These are phyloP conservation scores for Emydomyces testavorans DNA, from an alignment of 2,329 filamentous ascomycete species.

Conservation along the genomic window DNA sequence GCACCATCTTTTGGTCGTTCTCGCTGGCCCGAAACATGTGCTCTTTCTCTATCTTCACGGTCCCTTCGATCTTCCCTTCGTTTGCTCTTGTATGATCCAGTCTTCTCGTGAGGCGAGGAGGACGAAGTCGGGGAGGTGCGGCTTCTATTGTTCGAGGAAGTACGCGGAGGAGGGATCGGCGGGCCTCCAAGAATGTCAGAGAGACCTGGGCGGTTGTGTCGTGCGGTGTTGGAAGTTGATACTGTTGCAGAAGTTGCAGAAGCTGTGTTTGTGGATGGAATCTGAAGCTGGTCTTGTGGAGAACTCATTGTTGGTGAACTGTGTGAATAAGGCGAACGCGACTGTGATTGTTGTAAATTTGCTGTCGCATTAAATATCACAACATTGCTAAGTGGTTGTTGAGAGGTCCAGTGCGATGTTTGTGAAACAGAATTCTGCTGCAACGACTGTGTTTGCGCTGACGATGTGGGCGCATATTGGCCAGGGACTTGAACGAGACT, in stretches of 20 bases:
- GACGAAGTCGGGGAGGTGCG: conserved; percentile 30
- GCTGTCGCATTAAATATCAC: conserved; percentile 17
- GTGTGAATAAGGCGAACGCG: conserved; percentile 24
- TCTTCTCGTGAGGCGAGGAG: conserved; percentile 26
- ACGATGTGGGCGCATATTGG: conserved; percentile 35
- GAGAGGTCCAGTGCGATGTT: conserved; percentile 21
- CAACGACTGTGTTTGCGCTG: conserved; percentile 41
- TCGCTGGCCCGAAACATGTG: conserved; percentile 32
- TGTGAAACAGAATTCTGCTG: conserved; percentile 42
- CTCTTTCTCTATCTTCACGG: conserved; percentile 25
- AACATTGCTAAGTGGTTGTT: conserved; percentile 16
- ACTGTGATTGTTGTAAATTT: conserved; percentile 19
- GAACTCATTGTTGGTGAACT: conserved; percentile 35
- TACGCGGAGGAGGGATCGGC: conserved; percentile 66
- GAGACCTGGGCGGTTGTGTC: conserved; percentile 21
- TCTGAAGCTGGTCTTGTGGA: conserved; percentile 35
- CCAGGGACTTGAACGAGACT: conserved; percentile 39
- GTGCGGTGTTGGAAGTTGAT: conserved; percentile 11
- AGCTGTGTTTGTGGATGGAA: conserved; percentile 34
- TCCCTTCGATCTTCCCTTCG: conserved; percentile 30
- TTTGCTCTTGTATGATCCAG: conserved; percentile 34
- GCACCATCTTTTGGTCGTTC: conserved; percentile 33
- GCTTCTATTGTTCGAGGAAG: conserved; percentile 59
- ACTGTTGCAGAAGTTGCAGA: conserved; percentile 28
- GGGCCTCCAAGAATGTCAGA: conserved; percentile 47